These are phyloP conservation scores for Psilocybe sp. DNA, from an alignment of 768 basidiomycete genomes.

Conservation along the genomic window DNA sequence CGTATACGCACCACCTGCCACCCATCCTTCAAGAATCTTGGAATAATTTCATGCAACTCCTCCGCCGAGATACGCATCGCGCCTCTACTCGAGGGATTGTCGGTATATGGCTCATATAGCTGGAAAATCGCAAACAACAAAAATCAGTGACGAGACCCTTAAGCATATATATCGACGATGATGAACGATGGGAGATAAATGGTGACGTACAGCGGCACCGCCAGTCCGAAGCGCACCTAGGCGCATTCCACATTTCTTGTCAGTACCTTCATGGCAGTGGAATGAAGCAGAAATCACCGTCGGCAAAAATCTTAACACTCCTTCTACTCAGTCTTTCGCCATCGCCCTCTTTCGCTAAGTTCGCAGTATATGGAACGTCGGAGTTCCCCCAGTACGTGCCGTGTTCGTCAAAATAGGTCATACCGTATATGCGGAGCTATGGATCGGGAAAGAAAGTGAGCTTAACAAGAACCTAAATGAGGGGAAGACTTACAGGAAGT, in stretches of 20 bases:
- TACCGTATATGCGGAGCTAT: conserved; percentile 75
- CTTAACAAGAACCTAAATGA: background rate
- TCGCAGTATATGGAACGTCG: conserved; percentile 45
- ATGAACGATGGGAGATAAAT: background rate
- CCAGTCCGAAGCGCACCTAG: conserved; percentile 83
- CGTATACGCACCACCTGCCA: conserved; percentile 91
- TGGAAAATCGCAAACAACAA: conserved; percentile 19
- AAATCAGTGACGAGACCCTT: background rate
- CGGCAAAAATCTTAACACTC: conserved; percentile 77
- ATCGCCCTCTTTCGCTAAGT: conserved; percentile 28
- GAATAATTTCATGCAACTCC: conserved; percentile 58
- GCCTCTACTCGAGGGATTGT: conserved; percentile 74
- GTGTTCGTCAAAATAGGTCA: conserved; percentile 68
- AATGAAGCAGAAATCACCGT: conserved; percentile 38
- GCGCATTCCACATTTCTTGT: background rate
- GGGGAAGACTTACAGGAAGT: conserved; percentile 51
- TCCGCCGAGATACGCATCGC: conserved; percentile 71
- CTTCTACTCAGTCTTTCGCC: conserved; percentile 66
- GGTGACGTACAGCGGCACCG: conserved; percentile 73
- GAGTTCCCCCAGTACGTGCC: conserved; percentile 73
- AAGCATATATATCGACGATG: too few species aligned
- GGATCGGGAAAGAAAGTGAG: background rate
- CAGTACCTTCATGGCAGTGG: background rate
- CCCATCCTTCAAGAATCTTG: conserved; percentile 69
- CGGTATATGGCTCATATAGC: conserved; percentile 80